These are phyloP conservation scores for Boletus vinaceobasis DNA, from an alignment of 768 basidiomycete species.

Conservation along the genomic window DNA sequence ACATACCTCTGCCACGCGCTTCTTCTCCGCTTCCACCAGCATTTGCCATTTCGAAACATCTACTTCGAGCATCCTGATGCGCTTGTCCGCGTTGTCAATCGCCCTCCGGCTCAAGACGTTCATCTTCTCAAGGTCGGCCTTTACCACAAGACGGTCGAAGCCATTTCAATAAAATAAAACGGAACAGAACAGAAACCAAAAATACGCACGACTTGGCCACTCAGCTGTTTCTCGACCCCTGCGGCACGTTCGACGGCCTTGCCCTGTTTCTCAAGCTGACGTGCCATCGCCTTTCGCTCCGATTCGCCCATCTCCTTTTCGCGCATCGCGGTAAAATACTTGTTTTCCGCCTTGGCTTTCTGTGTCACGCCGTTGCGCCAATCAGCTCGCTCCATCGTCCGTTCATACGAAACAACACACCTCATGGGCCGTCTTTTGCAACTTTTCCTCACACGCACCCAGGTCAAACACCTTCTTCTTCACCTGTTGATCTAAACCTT, in stretches of 20 bases:
- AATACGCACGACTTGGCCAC: constrained; percentile 54
- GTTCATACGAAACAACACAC: constrained; percentile 39
- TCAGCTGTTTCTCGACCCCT: constrained; percentile 61
- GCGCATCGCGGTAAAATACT: constrained; percentile 87
- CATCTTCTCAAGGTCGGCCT: constrained; percentile 48
- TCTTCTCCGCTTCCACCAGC: constrained; percentile 38
- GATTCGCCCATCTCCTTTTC: constrained; percentile 79
- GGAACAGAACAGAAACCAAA: neutral
- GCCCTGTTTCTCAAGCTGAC: constrained; percentile 56
- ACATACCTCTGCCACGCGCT: constrained; percentile 39
- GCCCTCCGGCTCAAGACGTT: constrained; percentile 31
- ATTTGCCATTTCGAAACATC: constrained; percentile 34
- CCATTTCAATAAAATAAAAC: neutral
- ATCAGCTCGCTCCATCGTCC: neutral
- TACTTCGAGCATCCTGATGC: constrained; percentile 28
- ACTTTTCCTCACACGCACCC: constrained; percentile 65
- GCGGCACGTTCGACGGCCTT: constrained; percentile 63
- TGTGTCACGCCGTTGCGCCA: constrained; percentile 29
- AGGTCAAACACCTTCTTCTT: constrained; percentile 85
- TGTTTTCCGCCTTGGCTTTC: constrained; percentile 97
- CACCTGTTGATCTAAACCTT: constrained; percentile 73
- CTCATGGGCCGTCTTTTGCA: constrained; percentile 64
- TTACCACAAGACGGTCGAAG: neutral
- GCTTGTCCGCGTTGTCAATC: constrained; percentile 26
- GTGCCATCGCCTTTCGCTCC: constrained; percentile 63